Conservation (phyloP, 2,329 filamentous ascomycete genomes). For the Epicoccum sorghinum region DNA sequence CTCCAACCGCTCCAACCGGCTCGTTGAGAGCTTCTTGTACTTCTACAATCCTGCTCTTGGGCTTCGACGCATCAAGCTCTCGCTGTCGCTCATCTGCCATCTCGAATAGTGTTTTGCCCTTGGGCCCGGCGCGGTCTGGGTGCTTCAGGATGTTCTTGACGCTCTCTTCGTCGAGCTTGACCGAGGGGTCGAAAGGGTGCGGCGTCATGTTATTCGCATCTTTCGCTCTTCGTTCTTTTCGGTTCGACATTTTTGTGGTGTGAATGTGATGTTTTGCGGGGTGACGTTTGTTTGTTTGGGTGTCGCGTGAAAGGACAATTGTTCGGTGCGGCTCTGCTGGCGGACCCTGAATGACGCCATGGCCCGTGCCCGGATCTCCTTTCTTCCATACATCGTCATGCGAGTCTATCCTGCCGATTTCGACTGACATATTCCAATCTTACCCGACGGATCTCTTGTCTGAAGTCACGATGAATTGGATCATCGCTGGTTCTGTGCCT, state of each 20-base stretch:
- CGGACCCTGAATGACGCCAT: slow-evolving; percentile 20
- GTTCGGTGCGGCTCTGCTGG: slow-evolving; percentile 31
- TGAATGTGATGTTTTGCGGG: neutral
- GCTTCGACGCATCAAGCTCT: slow-evolving; percentile 55
- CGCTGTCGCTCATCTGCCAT: slow-evolving; percentile 67
- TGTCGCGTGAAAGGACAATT: slow-evolving; percentile 14
- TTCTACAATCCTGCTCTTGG: slow-evolving; percentile 44
- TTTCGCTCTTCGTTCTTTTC: slow-evolving; percentile 53
- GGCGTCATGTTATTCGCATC: slow-evolving; percentile 31
- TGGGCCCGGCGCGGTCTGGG: slow-evolving; percentile 69
- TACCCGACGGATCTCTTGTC: too few relatives aligned
- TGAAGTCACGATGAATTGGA: slow-evolving; percentile 47
- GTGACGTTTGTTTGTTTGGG: slow-evolving; percentile 1
- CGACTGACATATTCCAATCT: neutral
- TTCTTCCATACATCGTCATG: neutral
- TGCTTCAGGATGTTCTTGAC: slow-evolving; percentile 67
- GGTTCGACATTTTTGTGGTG: slow-evolving; percentile 47
- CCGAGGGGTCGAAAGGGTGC: slow-evolving; percentile 48
- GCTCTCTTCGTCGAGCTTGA: slow-evolving; percentile 51
- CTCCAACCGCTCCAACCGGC: slow-evolving; percentile 53
- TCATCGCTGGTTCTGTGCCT: slow-evolving; percentile 49
- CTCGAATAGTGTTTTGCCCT: slow-evolving; percentile 73
- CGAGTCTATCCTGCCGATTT: neutral
- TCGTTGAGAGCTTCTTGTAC: slow-evolving; percentile 45
- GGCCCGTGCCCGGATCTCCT: slow-evolving; percentile 14